Conservation (phyloP, 75 land plant genomes). For the Picea glauca region DNA sequence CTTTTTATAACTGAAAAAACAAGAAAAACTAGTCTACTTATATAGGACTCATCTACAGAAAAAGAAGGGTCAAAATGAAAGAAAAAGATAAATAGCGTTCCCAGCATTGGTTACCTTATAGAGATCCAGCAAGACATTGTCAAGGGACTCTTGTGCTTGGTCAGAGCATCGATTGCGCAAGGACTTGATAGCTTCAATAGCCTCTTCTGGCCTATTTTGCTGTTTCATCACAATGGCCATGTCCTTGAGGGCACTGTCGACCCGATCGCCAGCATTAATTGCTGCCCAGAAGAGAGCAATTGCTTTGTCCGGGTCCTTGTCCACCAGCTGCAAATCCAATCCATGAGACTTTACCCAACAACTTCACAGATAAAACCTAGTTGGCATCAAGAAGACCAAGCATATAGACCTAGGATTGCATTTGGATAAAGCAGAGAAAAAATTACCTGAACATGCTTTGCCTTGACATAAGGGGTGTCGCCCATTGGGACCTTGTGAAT, state of each 20-base stretch:
- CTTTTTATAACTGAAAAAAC: neutral
- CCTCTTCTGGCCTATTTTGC: conserved; percentile 92
- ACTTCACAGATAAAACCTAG: neutral
- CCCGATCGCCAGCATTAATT: conserved; percentile 92
- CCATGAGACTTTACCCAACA: neutral
- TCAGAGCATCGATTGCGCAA: conserved; percentile 89
- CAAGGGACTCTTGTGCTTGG: conserved; percentile 93
- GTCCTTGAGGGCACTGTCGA: conserved; percentile 96
- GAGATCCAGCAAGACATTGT: conserved; percentile 88
- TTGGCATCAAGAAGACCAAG: neutral
- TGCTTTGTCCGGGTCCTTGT: conserved; percentile 91
- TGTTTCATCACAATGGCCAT: conserved; percentile 99
- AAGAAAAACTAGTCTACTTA: neutral
- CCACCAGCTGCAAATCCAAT: conserved; percentile 63
- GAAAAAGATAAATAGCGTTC: neutral
- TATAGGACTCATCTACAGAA: neutral
- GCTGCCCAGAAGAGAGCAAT: conserved; percentile 98
- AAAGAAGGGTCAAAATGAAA: neutral
- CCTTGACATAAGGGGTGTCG: conserved; percentile 89
- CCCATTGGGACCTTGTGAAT: conserved; percentile 96
- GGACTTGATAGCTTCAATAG: conserved; percentile 97
- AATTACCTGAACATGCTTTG: conserved; percentile 85
- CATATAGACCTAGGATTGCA: neutral
- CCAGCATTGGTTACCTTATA: conserved; percentile 61
- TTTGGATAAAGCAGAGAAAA: neutral